These are phyloP conservation scores for Epichloe typhina DNA, from an alignment of 2,329 filamentous ascomycete genomes.

Conservation along the genomic window DNA sequence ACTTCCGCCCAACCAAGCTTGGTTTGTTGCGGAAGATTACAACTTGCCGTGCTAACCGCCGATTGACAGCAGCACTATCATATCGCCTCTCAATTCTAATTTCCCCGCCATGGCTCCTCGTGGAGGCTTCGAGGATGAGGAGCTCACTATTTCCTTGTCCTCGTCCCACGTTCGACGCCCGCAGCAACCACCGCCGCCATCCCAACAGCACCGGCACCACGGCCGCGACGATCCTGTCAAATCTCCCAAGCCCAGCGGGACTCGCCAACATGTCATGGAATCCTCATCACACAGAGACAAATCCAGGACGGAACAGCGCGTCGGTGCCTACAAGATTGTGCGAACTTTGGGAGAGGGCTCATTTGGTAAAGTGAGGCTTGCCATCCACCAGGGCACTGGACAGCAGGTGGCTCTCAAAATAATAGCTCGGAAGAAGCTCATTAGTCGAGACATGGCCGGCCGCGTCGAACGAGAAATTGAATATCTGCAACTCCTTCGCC, in stretches of 20 bases:
- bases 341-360: constrained; percentile 90
- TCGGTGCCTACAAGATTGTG: constrained; percentile 84
- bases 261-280: constrained; percentile 22
- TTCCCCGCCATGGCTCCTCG: constrained; percentile 32
- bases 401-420: constrained; percentile 98
- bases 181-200: constrained; percentile 17
- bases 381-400: constrained; percentile 78
- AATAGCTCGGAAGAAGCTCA: constrained; percentile 88
- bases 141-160: constrained; percentile 65
- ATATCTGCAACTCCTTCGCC: constrained; percentile 86
- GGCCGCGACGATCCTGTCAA: constrained; percentile 10
- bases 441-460: constrained; percentile 95
- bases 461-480: constrained; percentile 96
- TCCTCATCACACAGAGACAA: constrained; percentile 25
- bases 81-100: neutral
- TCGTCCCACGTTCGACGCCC: constrained; percentile 48
- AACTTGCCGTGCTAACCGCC: neutral
- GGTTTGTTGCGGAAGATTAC: neutral
- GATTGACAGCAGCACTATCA: neutral
- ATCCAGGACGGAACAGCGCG: constrained; percentile 61
- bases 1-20: neutral
- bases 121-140: constrained; percentile 62
- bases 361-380: constrained; percentile 97
- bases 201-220: constrained; percentile 13
- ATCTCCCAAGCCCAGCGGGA: constrained; percentile 13